Evolutionary conservation across 75 land plant species (phyloP), one percentile per base, ranked within the genome.

Genomic region (Adiantum capillusveneris): DNA sequence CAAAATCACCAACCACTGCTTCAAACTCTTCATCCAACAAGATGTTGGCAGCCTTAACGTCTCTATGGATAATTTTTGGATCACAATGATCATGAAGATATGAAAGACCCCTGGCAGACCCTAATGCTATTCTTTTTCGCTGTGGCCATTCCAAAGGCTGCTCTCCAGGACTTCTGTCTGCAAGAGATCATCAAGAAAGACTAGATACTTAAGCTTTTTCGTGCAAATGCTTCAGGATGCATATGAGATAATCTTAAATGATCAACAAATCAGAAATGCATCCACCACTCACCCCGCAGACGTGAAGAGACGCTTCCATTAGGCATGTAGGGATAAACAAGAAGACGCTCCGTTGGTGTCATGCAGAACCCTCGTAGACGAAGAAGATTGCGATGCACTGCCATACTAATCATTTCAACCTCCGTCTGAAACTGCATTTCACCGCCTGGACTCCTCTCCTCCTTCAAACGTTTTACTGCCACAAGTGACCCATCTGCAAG

Each of bases 1-100:
- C 93, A 65, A 88, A 88, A 69, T 86, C 90, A n/a, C 90, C 90
- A 46, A 86, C 90, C 44, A 86, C 90, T 21, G 90, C 90, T 65
- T 87, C 90, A 70, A 79, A 86, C 59, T 81, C 84, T 58, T 86
- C 90, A 66, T 86, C 90, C 68, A 86, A 51, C 31, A 86, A 70
- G 50, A 86, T 86, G 44, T 86, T 86, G n/a, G 90, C 90, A 45
- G 90, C 90, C 64, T 86, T 86, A 6, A 87, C 91, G 65, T 87
- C 88, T 0, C 91, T 78, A 59, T 86, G 90, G 42, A 80, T 85
- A 67, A 82, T 88, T 75, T 86, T 86, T 29, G 90, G 90, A 63
- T 86, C 90, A 77, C 90, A 88, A 56, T 85, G 89, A 63, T 88
- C 90, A 68, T 88, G 93, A 63, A 88, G 63, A 61, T 88, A 88